Evolutionary conservation across 331 rosid genomes (phyloP).

Genomic region (Saraca asoca): DNA sequence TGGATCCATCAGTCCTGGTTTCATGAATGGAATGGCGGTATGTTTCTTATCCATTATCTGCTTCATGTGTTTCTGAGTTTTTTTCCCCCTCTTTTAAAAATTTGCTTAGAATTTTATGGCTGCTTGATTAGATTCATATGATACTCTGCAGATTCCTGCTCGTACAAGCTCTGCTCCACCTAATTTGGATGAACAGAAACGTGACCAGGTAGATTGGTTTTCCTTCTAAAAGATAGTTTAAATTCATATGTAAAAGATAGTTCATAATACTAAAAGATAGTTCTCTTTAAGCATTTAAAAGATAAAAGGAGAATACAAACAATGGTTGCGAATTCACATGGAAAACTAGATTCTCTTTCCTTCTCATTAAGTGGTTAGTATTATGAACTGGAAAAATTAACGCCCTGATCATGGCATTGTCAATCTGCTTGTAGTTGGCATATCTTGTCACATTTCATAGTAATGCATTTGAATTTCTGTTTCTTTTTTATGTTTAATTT

Average conservation of each 20-base stretch:
- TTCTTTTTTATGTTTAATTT: constrained; percentile 11
- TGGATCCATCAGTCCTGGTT: constrained; percentile 75
- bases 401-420: no score
- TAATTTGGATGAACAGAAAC: constrained; percentile 87
- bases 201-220: constrained; percentile 55
- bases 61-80: constrained; percentile 19
- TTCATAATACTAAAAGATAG: no score
- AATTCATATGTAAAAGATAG: no score
- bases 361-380: no score
- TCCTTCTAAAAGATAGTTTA: no score
- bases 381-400: no score
- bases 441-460: constrained; percentile 13
- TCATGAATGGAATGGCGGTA: constrained; percentile 74
- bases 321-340: no score
- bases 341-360: no score
- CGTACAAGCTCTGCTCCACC: constrained; percentile 97
- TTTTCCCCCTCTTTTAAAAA: neutral
- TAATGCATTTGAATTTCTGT: constrained; percentile 9
- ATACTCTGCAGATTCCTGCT: constrained; percentile 71
- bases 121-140: constrained; percentile 30
- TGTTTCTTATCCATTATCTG: constrained; percentile 3
- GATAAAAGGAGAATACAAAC: no score
- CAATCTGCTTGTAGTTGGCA: no score
- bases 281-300: no score
- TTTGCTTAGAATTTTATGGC: constrained; percentile 4